phyloP scores from a whole-genome alignment of 192 early-diverging fungal species.

The Entomortierella parvispora region DNA sequence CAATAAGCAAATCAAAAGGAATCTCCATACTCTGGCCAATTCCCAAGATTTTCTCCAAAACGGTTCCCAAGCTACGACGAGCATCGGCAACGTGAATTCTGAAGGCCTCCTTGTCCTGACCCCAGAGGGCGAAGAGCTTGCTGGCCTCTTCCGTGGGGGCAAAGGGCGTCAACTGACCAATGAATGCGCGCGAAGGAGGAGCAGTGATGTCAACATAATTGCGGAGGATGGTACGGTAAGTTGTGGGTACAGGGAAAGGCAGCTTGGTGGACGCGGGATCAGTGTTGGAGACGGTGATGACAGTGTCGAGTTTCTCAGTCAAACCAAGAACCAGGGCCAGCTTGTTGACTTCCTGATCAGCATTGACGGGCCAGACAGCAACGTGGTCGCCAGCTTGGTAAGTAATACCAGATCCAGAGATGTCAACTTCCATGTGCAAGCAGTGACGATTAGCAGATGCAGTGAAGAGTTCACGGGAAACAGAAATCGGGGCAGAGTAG shows the following conservation, averaged over 20 bases:
- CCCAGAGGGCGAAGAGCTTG: conserved; percentile 62
- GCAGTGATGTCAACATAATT: conserved; percentile 92
- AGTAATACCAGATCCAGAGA: conserved; percentile 79
- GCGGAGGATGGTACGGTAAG: conserved; percentile 87
- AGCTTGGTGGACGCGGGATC: conserved; percentile 81
- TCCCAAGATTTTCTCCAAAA: conserved; percentile 75
- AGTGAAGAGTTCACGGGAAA: conserved; percentile 74
- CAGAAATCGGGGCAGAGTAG: conserved; percentile 73
- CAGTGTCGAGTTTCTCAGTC: conserved; percentile 70
- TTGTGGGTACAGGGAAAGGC: conserved; percentile 90
- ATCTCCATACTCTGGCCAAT: conserved; percentile 62
- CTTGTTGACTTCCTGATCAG: conserved; percentile 77
- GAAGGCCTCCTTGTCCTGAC: conserved; percentile 77
- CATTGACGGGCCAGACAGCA: conserved; percentile 91
- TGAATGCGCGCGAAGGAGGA: conserved; percentile 74
- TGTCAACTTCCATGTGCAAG: conserved; percentile 94
- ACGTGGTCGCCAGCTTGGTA: conserved; percentile 97
- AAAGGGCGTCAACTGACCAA: conserved; percentile 69
- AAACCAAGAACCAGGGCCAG: conserved; percentile 73
- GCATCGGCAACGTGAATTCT: conserved; percentile 65
- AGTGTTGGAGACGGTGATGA: conserved; percentile 76
- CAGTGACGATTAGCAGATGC: conserved; percentile 78
- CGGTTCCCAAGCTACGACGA: conserved; percentile 77
- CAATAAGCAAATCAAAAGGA: conserved; percentile 86
- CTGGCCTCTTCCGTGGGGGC: conserved; percentile 65